phyloP scores from a whole-genome alignment of 257 asterid genomes.

The Lycium ferocissimum region DNA sequence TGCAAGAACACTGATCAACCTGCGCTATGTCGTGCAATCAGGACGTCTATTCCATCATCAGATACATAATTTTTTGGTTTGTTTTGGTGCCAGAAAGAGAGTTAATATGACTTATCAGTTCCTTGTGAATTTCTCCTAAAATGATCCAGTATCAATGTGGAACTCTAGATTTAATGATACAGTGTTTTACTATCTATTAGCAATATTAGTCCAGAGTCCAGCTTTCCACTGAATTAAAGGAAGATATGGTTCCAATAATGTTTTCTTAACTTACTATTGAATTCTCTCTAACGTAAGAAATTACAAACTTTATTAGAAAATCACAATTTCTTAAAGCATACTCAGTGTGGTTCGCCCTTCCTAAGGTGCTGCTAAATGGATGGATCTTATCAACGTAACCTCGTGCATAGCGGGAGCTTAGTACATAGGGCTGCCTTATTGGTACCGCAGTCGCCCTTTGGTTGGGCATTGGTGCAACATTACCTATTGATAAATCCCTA shows the following conservation, averaged over 20 bases:
- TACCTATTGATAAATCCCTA: too few species aligned
- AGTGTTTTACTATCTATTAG: background rate
- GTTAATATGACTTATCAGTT: background rate
- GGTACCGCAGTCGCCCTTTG: too few species aligned
- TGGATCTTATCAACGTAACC: too few species aligned
- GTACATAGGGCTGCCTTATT: too few species aligned
- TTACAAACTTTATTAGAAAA: background rate
- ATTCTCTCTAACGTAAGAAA: background rate
- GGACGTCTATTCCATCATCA: background rate
- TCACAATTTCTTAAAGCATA: background rate
- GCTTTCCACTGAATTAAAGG: background rate
- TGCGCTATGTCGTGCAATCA: slow-evolving; percentile 60
- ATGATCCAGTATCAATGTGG: background rate
- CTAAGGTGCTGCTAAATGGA: background rate
- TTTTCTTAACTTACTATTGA: background rate
- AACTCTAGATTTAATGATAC: background rate
- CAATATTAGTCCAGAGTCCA: slow-evolving; percentile 9
- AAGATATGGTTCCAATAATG: background rate
- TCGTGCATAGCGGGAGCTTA: too few species aligned
- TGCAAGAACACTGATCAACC: slow-evolving; percentile 94
- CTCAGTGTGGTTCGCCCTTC: background rate
- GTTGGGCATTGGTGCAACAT: too few species aligned
- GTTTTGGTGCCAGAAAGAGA: slow-evolving; percentile 18
- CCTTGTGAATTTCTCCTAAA: background rate
- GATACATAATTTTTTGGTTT: background rate